Evolutionary conservation across 768 basidiomycete species (phyloP), one percentile per base, ranked within the genome.

Genomic region (Phanerodontia chrysosporium): DNA sequence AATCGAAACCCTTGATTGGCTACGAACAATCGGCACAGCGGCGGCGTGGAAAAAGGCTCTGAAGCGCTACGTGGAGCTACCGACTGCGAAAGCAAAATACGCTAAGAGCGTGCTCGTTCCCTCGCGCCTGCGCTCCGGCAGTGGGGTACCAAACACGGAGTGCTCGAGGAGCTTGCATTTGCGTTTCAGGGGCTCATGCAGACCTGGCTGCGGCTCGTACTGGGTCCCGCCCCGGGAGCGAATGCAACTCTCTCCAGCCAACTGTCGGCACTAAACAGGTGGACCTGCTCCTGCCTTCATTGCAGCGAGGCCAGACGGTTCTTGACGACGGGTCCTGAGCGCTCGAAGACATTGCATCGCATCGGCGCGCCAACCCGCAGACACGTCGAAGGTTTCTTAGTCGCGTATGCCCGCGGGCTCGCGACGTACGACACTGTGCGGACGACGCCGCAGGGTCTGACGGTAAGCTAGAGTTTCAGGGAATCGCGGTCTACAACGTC

Each of bases 381-480:
- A 44, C 66, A 67, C 30, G 57, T 67, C 44, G 64, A 65, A 49
- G 30, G n/a, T 4, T 53, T 30, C 42, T 52, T 67, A 4, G n/a
- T 4, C 1, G 10, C 7, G 9, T 35, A 61, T 46, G 63, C 61
- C 3, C 45, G 46, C 2, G 24, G 39, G 63, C 14, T 48, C 6
- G 64, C 62, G 9, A 63, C 56, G 13, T 65, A 48, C 54, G 45
- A 39, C 14, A 59, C 39, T 21, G 55, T 65, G 24, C 44, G 44
- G 3, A 29, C 48, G 16, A 30, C 29, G 16, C 64, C 64, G 2
- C 64, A 66, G 45, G 63, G 63, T 1, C 14, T 66, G 12, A 51
- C 10, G 54, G 65, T 66, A 46, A 1, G 49, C 28, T 36, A 35
- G n/a, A 58, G 3, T n/a, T n/a, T n/a, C 48, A 35, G 1, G 21